Percentiles rank a stretch among this genome's conserved stretches.
These are phyloP conservation scores for Macrolepiota fuliginosa DNA, from an alignment of 768 basidiomycete genomes.

Conservation along the genomic window DNA sequence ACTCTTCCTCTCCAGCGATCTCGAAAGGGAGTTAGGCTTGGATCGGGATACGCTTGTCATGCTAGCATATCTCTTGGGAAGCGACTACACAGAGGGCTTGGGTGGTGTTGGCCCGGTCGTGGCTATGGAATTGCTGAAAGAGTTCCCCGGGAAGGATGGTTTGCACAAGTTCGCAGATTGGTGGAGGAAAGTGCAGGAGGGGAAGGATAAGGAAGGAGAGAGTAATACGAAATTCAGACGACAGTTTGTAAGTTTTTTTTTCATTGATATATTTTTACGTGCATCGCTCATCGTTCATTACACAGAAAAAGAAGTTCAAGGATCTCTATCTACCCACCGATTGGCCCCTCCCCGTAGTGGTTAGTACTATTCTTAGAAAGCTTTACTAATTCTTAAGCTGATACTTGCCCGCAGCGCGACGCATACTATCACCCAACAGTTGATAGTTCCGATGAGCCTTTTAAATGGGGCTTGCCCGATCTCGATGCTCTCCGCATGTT, in stretches of 20 bases:
- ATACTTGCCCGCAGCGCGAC: constrained; percentile 56
- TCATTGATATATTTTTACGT: too few species aligned
- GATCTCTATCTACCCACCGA: constrained; percentile 74
- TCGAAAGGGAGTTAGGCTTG: constrained; percentile 83
- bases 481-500: constrained; percentile 88
- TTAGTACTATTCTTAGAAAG: constrained; percentile 34
- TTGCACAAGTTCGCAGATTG: constrained; percentile 87
- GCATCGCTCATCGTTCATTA: neutral
- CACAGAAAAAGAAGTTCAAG: constrained; percentile 88
- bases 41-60: constrained; percentile 84
- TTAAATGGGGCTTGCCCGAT: constrained; percentile 97
- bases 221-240: constrained; percentile 75
- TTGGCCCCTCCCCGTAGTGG: constrained; percentile 94
- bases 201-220: constrained; percentile 77
- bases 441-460: constrained; percentile 88
- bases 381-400: neutral
- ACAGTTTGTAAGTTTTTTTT: constrained; percentile 65
- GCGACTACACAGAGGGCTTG: constrained; percentile 94
- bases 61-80: constrained; percentile 92
- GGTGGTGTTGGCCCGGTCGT: constrained; percentile 93
- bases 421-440: constrained; percentile 93
- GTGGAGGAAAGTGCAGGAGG: constrained; percentile 93
- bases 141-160: constrained; percentile 86
- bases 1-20: constrained; percentile 84
- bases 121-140: constrained; percentile 92